Percentiles rank a stretch among this genome's conserved stretches.
phyloP scores from a whole-genome alignment of 305 asterid species.

The Ajuga reptans region DNA sequence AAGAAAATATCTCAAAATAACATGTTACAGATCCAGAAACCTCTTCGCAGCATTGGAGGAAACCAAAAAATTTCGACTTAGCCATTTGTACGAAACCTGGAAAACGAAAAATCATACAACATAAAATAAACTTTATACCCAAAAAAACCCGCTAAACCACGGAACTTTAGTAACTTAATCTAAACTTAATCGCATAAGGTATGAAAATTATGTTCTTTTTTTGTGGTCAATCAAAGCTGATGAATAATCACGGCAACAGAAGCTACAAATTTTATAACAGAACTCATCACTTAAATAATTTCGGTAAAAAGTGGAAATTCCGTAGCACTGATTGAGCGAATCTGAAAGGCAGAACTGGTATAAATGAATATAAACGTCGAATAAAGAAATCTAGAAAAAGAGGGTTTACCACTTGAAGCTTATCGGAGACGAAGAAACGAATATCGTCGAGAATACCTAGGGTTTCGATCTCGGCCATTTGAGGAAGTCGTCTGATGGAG shows the following conservation, averaged over 20 bases:
- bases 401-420: constrained; percentile 79
- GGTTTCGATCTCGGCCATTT: constrained; percentile 63
- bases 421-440: constrained; percentile 71
- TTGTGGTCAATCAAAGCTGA: neutral
- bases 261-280: neutral
- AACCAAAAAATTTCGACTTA: constrained; percentile 76
- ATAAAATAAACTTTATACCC: neutral
- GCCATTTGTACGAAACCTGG: constrained; percentile 97
- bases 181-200: neutral
- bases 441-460: constrained; percentile 66
- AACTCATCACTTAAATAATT: neutral
- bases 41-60: constrained; percentile 86
- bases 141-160: neutral
- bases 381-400: neutral
- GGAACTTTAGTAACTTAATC: neutral
- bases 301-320: neutral
- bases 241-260: neutral
- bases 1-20: neutral
- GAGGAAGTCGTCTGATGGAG: neutral
- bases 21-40: constrained; percentile 25
- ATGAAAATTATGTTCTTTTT: neutral
- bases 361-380: neutral
- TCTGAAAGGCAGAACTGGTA: neutral
- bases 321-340: neutral
- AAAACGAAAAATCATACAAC: neutral